These are phyloP conservation scores for Penicillium sp. DNA, from an alignment of 2,329 filamentous ascomycete species.

Conservation along the genomic window DNA sequence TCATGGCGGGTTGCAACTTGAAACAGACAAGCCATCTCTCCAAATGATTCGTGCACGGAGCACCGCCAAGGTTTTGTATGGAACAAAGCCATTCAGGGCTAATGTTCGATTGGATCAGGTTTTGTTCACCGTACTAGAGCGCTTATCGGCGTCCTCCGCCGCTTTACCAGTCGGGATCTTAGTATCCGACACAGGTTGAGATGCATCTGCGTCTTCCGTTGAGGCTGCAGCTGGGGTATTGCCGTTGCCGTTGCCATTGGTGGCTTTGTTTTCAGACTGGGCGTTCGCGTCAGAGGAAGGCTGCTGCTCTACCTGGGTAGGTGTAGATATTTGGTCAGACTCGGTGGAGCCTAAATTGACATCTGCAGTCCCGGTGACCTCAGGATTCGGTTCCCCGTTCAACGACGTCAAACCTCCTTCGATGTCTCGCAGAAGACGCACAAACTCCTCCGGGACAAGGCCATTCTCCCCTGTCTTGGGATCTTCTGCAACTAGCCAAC, in stretches of 20 bases:
- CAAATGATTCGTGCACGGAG: constrained; percentile 5
- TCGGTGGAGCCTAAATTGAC: constrained; percentile 56
- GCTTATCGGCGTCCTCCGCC: constrained; percentile 8
- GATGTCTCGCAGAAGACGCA: constrained; percentile 86
- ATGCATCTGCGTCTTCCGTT: neutral
- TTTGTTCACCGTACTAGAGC: constrained; percentile 17
- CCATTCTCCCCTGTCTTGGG: constrained; percentile 92
- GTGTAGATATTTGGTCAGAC: constrained; percentile 33
- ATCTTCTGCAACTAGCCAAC: constrained; percentile 96
- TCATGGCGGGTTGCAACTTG: constrained; percentile 1
- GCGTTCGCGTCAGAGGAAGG: constrained; percentile 1
- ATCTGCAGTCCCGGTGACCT: constrained; percentile 48
- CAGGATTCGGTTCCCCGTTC: constrained; percentile 52
- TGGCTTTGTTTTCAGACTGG: constrained; percentile 1
- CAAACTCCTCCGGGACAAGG: constrained; percentile 93
- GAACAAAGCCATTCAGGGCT: constrained; percentile 14
- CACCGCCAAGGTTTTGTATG: constrained; percentile 9
- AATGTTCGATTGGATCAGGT: constrained; percentile 11
- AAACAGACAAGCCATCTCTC: constrained; percentile 3
- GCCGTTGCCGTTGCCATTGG: constrained; percentile 18
- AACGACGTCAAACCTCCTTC: constrained; percentile 81
- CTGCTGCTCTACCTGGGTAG: constrained; percentile 30
- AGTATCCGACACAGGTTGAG: constrained; percentile 7
- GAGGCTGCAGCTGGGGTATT: constrained; percentile 7
- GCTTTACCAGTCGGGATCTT: neutral